These are phyloP conservation scores for Zoysia matrella DNA, from an alignment of 202 grass and related monocot genomes.

Conservation along the genomic window DNA sequence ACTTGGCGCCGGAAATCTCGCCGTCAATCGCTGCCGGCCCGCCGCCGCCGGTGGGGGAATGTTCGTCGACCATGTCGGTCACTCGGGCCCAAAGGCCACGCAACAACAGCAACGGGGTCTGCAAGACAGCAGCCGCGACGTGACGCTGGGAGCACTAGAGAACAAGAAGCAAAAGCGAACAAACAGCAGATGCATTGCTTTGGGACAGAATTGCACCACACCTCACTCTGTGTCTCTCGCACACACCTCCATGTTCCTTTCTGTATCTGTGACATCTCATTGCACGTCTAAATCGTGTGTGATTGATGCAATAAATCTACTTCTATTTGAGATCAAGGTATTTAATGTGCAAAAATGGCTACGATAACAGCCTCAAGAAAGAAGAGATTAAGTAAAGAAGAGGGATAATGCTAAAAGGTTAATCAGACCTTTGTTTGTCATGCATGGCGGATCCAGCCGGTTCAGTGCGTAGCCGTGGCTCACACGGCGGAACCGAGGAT, in stretches of 20 bases:
- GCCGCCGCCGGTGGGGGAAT: slow-evolving; percentile 34
- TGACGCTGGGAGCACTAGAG: slow-evolving; percentile 14
- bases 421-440: slow-evolving; percentile 4
- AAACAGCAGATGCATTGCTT: not conserved
- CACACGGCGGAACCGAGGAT: slow-evolving; percentile 10
- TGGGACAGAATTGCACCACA: slow-evolving; percentile 49
- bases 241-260: not conserved
- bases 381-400: not conserved
- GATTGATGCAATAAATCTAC: slow-evolving; percentile 22
- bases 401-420: not conserved
- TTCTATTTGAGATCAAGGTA: not conserved
- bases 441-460: not conserved
- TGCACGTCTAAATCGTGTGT: slow-evolving; percentile 18
- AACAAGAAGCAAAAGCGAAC: not conserved
- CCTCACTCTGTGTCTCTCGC: not conserved
- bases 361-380: not conserved
- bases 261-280: not conserved
- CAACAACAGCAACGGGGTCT: not conserved
- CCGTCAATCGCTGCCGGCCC: slow-evolving; percentile 62
- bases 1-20: slow-evolving; percentile 59
- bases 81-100: not conserved
- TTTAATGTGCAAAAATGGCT: not conserved
- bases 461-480: not conserved
- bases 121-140: slow-evolving; percentile 40
- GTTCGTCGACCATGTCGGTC: not conserved